Evolutionary conservation across 768 basidiomycete genomes (phyloP), one percentile per base, ranked within the genome.

Genomic region (Rhodotorula paludigena): DNA sequence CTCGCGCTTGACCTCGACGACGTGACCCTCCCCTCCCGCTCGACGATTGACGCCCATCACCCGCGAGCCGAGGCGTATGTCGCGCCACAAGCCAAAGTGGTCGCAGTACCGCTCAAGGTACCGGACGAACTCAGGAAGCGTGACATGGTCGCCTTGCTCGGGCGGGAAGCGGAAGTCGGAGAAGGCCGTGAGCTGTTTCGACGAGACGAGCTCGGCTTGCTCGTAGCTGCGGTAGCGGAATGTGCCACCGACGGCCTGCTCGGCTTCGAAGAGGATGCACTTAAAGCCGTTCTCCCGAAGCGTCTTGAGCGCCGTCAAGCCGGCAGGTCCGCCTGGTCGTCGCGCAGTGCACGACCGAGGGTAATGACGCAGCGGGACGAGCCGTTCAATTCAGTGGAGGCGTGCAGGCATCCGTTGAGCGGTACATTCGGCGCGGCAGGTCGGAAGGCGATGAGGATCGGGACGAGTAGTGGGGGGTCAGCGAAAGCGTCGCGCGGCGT

Each of bases 121-220:
- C 15, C 77, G 72, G 54, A 84, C 82, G 72, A 84, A 86, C 77
- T 82, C 78, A 76, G 80, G 77, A 11, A 84, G 72, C 3, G 81
- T 81, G 32, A 83, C 74, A 71, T 85, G 83, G 73, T 85, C 84
- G 20, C 78, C 74, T 63, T 83, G 81, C 21, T 77, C 75, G 18
- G 80, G 66, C 18, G 84, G 82, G 36, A 84, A 76, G 20, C 85
- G 82, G 75, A 84, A 85, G 75, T 86, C 85, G 38, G 83, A 83
- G 76, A 85, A 86, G 64, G 81, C 80, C 9, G 85, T 86, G 42
- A 86, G 78, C 74, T 85, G 84, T 73, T 85, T 85, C 20, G 36
- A 35, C n/a, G 61, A 83, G n/a, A 85, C 84, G 32, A 85, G 77
- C 28, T 77, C 79, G 20, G 82, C 80, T 59, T 83, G 81, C 83